Conservation (phyloP, 495 filamentous ascomycete genomes). For the Penicillium angulare region DNA sequence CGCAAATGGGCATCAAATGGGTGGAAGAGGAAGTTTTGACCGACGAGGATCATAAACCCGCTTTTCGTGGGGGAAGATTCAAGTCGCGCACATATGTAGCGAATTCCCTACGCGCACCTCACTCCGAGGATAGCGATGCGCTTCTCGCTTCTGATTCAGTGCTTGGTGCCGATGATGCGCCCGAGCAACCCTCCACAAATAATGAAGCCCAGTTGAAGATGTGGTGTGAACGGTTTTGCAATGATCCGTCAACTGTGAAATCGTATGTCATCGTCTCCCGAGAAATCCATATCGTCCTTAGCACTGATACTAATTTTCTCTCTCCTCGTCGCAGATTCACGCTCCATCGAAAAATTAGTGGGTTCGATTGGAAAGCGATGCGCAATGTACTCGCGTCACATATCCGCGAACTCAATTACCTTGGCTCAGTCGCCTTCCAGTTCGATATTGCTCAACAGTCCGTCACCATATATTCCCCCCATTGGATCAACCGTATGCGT, state of each 20-base stretch:
- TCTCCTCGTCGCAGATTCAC: slow-evolving; percentile 38
- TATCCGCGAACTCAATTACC: slow-evolving; percentile 43
- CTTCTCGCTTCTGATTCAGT: slow-evolving; percentile 4
- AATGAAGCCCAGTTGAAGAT: slow-evolving; percentile 21
- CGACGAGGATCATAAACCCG: slow-evolving; percentile 26
- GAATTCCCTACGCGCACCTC: neutral
- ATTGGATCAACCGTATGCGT: slow-evolving; percentile 45
- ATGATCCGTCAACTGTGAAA: slow-evolving; percentile 38
- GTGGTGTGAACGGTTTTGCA: slow-evolving; percentile 44
- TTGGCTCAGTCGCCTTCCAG: slow-evolving; percentile 28
- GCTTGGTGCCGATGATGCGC: neutral
- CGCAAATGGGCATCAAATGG: slow-evolving; percentile 14
- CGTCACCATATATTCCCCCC: slow-evolving; percentile 44
- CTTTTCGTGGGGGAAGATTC: slow-evolving; percentile 30
- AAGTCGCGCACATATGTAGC: slow-evolving; percentile 20
- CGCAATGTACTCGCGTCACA: slow-evolving; percentile 34
- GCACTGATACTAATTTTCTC: too few species aligned
- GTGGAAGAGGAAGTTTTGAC: slow-evolving; percentile 16
- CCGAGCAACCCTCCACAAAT: neutral
- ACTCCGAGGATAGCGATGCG: slow-evolving; percentile 11
- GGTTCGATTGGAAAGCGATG: slow-evolving; percentile 33
- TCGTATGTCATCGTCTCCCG: slow-evolving; percentile 32
- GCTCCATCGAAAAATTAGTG: slow-evolving; percentile 32
- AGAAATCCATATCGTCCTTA: neutral
- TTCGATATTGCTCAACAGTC: slow-evolving; percentile 23